Evolutionary conservation across 495 filamentous ascomycete species (phyloP).

Genomic region (Lophiotrema nucula): DNA sequence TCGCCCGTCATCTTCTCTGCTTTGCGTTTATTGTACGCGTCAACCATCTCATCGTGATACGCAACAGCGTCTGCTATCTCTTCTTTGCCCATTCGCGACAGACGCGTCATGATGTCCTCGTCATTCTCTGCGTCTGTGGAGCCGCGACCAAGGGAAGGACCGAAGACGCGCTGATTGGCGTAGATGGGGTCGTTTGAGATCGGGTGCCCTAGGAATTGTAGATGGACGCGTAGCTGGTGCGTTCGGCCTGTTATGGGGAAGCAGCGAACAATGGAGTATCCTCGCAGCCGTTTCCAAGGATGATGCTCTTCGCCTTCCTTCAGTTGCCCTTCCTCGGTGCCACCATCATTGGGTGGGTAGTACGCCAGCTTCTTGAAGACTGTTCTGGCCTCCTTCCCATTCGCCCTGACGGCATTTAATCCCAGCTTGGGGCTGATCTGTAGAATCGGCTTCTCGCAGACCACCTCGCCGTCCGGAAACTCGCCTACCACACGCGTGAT

Average conservation of each 20-base stretch:
- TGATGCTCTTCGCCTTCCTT: constrained; percentile 37
- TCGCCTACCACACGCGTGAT: constrained; percentile 84
- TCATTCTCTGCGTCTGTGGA: constrained; percentile 70
- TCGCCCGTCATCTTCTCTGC: constrained; percentile 91
- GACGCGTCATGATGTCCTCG: constrained; percentile 80
- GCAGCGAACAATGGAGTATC: constrained; percentile 93
- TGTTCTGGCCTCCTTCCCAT: constrained; percentile 83
- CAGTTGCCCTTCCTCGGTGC: constrained; percentile 11
- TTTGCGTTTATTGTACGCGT: constrained; percentile 76
- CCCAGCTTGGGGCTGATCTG: constrained; percentile 93
- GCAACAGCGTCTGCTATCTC: constrained; percentile 86
- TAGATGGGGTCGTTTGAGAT: constrained; percentile 98
- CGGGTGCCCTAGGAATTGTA: constrained; percentile 91
- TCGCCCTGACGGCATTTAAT: constrained; percentile 87
- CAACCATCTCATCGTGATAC: constrained; percentile 90
- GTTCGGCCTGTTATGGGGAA: constrained; percentile 90
- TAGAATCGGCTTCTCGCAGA: constrained; percentile 92
- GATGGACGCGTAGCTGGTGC: constrained; percentile 91
- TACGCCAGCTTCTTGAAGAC: constrained; percentile 89
- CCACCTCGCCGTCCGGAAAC: constrained; percentile 74
- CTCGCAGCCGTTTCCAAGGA: constrained; percentile 48
- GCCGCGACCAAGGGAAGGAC: constrained; percentile 68
- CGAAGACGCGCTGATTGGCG: constrained; percentile 89
- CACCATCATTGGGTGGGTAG: constrained; percentile 54
- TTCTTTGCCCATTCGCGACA: constrained; percentile 89